Conservation (phyloP, 306 rosid species). For the Adenanthera pavonina region DNA sequence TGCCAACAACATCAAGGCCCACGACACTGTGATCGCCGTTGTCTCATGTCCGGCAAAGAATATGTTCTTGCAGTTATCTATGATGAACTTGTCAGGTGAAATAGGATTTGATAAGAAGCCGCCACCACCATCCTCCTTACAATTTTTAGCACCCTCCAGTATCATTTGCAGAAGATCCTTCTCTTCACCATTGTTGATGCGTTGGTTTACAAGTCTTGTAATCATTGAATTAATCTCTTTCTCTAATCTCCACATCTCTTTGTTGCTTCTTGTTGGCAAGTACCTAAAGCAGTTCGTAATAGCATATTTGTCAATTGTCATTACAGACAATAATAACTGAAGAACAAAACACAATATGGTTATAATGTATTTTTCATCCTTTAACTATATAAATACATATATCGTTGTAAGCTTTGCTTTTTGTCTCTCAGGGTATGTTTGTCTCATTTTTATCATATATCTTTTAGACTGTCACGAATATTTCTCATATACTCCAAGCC, state of each 20-base stretch:
- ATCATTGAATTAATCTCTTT: constrained; percentile 58
- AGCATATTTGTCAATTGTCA: background rate
- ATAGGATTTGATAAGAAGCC: background rate
- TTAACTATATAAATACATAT: no score
- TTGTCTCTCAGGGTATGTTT: no score
- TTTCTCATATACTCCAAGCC: no score
- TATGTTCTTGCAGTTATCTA: no score
- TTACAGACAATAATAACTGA: background rate
- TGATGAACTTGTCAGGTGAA: no score
- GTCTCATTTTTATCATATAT: no score
- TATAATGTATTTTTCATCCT: no score
- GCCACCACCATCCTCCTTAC: constrained; percentile 1
- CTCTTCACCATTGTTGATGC: constrained; percentile 43
- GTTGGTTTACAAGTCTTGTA: constrained; percentile 49
- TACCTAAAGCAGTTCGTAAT: constrained; percentile 40
- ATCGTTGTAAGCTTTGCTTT: no score
- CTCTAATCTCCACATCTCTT: constrained; percentile 65
- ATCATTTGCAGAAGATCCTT: constrained; percentile 71
- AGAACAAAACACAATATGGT: no score
- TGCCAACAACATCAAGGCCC: constrained; percentile 52
- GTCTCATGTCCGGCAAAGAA: no score
- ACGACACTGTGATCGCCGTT: background rate
- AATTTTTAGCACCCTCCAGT: constrained; percentile 60
- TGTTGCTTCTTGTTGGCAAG: constrained; percentile 62
- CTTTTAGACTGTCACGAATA: no score